Base-by-base conservation (phyloP, 2,329 filamentous ascomycete genomes). In the Cladosporium velox region DNA sequence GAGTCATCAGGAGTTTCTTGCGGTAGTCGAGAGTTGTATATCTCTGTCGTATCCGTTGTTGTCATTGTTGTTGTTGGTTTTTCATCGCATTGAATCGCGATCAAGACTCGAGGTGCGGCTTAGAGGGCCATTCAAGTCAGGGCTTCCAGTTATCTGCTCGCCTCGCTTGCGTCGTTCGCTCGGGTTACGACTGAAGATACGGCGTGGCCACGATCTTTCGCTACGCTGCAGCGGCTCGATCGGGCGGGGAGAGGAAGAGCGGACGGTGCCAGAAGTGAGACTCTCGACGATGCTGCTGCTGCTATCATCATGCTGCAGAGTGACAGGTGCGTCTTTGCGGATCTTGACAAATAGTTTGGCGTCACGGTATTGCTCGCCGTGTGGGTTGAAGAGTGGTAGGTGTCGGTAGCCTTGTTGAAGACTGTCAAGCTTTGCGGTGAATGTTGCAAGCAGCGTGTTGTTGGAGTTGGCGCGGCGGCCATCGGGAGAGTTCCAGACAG, bases 321-420 rank as follows among this genome's bases (percentile, higher is more conserved):
- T 68, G 49, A 74, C 66, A 0, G 74, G 73, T 18, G 71, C 67
- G 67, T 86, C 82, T 70, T 88, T 90, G 71, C 88, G 88, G 79
- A 98, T 91, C 74, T 89, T 90, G 81, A 93, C 97, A 78, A 98
- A 97, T 18, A 99, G 83, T 12, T 93, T 96, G 2, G 95, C 97
- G 79, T 97, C 97, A 52, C 97, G 85, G 77, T 96, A 98, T 72
- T 93, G 92, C 72, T 97, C 93, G 67, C 93, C 95, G 69, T 92
- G 91, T 65, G 88, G 86, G 79, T 98, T 93, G 77, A 92, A 90
- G 18, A 99, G 84, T 12, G 94, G 95, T 63, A 98, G 83, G 67
- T 96, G 96, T 68, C 94, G 92, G 78, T 95, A 98, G 32, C 95
- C 95, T 78, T 95, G 89, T 76, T 94, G 92, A 51, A 98, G 86